Evolutionary conservation across 1,284 basidiomycete genomes (phyloP), one percentile per base, ranked within the genome.

Genomic region (Microbotryum scabiosae): DNA sequence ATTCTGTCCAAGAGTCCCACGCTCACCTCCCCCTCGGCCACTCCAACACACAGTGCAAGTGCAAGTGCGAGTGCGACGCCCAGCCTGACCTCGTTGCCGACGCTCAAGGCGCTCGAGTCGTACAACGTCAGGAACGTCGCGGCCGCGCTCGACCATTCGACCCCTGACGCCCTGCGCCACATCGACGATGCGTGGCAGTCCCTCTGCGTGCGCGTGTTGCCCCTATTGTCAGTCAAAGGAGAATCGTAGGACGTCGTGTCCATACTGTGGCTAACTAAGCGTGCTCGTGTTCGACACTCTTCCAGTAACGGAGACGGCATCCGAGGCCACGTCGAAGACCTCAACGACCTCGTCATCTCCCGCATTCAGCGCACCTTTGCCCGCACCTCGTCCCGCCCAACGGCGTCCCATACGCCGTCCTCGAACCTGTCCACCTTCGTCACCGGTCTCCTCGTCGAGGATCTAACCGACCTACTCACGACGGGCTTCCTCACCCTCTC

Each of bases 401-500:
- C 43, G 44, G 20, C 54, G 18, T 52, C 45, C 28, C 18, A 52
- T n/a, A 21, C 32, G 21, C 49, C 58, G 32, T 64, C 67, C 0
- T 30, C 58, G 43, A 51, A 68, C 54, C n/a, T 58, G 36, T 47
- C 58, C 9, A 57, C 67, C 6, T 59, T 68, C 10, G 77, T 80
- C 14, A 72, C 79, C 20, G 74, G 74, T 6, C 72, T 78, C 3
- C 82, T 98, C 25, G 86, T 89, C 58, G 79, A 82, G 56, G 91
- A 96, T 74, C 82, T 91, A 1, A 79, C 82, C 36, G 90, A 93
- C 59, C 80, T 97, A 51, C 85, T 94, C 56, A 82, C 83, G 0
- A 83, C 85, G 1, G 94, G 94, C 12, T 94, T 94, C 85, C 81
- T 91, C 61, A 97, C 92, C 1, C 81, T 97, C 47, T 90, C 89